These are phyloP conservation scores for Dioscorea cayenensis DNA, from an alignment of 116 monocot genomes.

Conservation along the genomic window DNA sequence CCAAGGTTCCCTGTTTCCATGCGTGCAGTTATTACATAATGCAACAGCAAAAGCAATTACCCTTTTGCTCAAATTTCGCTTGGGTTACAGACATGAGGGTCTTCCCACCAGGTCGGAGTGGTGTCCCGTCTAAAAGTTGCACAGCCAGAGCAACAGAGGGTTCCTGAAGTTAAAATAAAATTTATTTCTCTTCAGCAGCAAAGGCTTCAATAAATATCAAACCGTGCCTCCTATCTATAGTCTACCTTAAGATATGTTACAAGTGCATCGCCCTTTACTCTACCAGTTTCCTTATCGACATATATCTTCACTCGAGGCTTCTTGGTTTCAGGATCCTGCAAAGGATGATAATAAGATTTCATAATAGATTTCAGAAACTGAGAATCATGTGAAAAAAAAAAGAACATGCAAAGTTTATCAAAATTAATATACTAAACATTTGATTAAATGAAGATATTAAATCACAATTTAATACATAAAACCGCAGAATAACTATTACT, in stretches of 20 bases:
- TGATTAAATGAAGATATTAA: too few relatives aligned
- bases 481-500: too few relatives aligned
- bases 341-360: constrained; percentile 1
- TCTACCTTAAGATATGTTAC: constrained; percentile 87
- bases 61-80: constrained; percentile 98
- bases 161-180: constrained; percentile 42
- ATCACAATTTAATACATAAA: too few relatives aligned
- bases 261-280: constrained; percentile 88
- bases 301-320: constrained; percentile 95
- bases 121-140: constrained; percentile 85
- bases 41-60: constrained; percentile 15
- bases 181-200: not conserved
- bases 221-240: constrained; percentile 2
- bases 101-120: constrained; percentile 72
- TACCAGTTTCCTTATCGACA: constrained; percentile 79
- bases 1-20: not conserved
- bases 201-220: not conserved
- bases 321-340: constrained; percentile 88
- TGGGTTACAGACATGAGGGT: constrained; percentile 62
- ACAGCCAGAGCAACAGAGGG: constrained; percentile 90
- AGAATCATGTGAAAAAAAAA: not conserved
- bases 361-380: not conserved
- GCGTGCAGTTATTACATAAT: too few relatives aligned
- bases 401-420: not conserved
- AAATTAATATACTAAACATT: too few relatives aligned